phyloP scores from a whole-genome alignment of 2,329 filamentous ascomycete genomes.

The Corinectria fuckeliana region DNA sequence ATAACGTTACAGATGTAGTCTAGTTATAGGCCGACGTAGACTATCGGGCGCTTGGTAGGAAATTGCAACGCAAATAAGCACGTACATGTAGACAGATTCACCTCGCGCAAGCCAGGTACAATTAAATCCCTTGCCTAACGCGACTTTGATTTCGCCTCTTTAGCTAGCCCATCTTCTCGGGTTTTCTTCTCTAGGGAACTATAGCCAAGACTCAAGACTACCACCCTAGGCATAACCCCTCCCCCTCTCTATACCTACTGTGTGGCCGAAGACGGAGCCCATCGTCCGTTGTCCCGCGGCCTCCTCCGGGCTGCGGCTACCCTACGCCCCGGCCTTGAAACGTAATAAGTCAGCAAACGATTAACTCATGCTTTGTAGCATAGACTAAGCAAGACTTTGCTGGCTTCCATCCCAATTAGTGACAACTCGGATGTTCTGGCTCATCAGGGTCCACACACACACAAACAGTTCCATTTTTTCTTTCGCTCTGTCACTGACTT shows the following conservation, averaged over 20 bases:
- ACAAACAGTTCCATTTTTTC: slow-evolving; percentile 27
- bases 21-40: no score
- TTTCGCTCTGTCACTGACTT: slow-evolving; percentile 2
- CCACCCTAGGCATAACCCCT: not conserved
- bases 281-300: slow-evolving; percentile 2
- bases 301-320: slow-evolving; percentile 12
- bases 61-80: not conserved
- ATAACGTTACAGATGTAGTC: no score
- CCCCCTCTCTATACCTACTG: not conserved
- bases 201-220: not conserved
- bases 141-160: not conserved
- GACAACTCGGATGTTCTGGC: slow-evolving; percentile 1
- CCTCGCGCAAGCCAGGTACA: not conserved
- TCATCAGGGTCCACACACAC: slow-evolving; percentile 23
- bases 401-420: not conserved
- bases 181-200: no score
- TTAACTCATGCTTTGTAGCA: not conserved
- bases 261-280: slow-evolving; percentile 34
- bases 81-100: not conserved
- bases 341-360: slow-evolving; percentile 10
- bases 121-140: no score
- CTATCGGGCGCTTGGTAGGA: not conserved
- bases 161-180: no score
- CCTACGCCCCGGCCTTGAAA: not conserved
- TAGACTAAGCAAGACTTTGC: not conserved